Conservation (phyloP, 164 flowering plant species). For the Dillenia turbinata region DNA sequence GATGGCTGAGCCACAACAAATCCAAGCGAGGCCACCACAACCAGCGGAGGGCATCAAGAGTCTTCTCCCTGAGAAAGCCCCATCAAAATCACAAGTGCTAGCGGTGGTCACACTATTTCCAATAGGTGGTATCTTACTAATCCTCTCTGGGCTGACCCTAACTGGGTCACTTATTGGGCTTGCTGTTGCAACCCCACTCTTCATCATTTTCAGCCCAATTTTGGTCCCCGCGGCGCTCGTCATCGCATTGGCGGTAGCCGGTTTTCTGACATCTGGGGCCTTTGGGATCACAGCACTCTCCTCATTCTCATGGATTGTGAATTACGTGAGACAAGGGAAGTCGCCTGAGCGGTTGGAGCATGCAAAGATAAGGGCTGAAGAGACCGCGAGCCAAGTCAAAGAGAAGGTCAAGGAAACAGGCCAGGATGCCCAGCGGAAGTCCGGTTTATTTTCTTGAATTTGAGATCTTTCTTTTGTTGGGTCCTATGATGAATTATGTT, state of each 20-base stretch:
- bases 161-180: constrained; percentile 54
- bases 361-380: constrained; percentile 35
- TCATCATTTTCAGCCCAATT: constrained; percentile 76
- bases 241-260: constrained; percentile 47
- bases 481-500: too few relatives aligned
- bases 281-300: constrained; percentile 67
- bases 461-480: too few relatives aligned
- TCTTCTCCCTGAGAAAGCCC: constrained; percentile 20
- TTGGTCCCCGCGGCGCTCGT: constrained; percentile 62
- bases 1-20: constrained; percentile 26
- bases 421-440: constrained; percentile 24
- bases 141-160: constrained; percentile 56
- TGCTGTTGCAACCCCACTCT: constrained; percentile 55
- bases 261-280: constrained; percentile 71
- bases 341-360: constrained; percentile 33
- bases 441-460: too few relatives aligned
- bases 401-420: constrained; percentile 45
- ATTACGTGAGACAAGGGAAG: constrained; percentile 24
- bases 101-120: constrained; percentile 63
- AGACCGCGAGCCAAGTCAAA: constrained; percentile 37
- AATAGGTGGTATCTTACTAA: constrained; percentile 60
- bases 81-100: constrained; percentile 41
- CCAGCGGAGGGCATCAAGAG: constrained; percentile 13
- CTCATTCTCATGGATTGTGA: constrained; percentile 56
- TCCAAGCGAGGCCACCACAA: constrained; percentile 5